Evolutionary conservation across 129 eudicot species (phyloP), one percentile per base, ranked within the genome.

Genomic region (Flaveria trinervia): DNA sequence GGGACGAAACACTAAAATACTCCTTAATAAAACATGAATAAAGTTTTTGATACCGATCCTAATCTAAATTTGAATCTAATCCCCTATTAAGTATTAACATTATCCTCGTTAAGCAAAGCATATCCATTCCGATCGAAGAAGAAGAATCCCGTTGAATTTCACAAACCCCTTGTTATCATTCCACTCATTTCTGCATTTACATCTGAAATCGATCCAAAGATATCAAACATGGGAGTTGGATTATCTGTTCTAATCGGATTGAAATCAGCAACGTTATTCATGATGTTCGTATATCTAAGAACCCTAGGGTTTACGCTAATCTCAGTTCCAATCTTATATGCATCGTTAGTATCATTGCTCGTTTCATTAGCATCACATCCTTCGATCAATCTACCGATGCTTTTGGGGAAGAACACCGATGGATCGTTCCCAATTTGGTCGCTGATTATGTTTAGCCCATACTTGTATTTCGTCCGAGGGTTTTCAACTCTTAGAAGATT

Each of bases 291-390:
- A 9, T 82, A 55, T 39, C 76, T 93, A 30, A 80, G 83, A 75
- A 75, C 50, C 71, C 81, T 84, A 51, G 85, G 89, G 4, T 93
- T 80, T 60, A 80, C 75, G 0, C n/a, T 85, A 7, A 57, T 90
- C 1, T 68, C 98, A 45, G 50, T 88, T 11, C 98, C 98, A 13
- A 79, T 90, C 51, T 41, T 92, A 30, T 92, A 92, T 50, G 86
- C 98, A 68, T 86, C 98, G 3, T 43, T 90, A 54, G 75, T 90
- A 26, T 86, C 90, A 52, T 75, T 88, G 11, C 57, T 92, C 51
- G 89, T 92, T 18, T 80, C 98, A 20, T 68, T 93, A 4, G 95
- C 95, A 26, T 79, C 98, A 22, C 91, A 88, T 55, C 96, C 98
- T 4, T 69, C 55, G 1, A 89, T 90, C 77, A 86, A 92, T 75